Percentiles rank a stretch among this genome's conserved stretches.
These are phyloP conservation scores for Tricholoma sp. DNA, from an alignment of 768 basidiomycete genomes.

Conservation along the genomic window DNA sequence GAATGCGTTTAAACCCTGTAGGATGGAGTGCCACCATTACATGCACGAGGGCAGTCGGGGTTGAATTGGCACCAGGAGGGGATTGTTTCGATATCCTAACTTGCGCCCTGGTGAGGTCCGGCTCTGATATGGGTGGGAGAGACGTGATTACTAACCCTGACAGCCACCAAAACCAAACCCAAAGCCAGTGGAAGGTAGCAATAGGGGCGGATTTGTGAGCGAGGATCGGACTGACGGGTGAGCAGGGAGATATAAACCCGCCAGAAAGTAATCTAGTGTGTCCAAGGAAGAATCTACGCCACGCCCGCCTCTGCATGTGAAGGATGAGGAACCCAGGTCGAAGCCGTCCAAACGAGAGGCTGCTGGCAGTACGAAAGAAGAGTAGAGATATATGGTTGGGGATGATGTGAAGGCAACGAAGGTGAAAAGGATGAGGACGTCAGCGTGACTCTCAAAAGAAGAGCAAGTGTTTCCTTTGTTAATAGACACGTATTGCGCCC, in stretches of 20 bases:
- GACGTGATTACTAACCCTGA: conserved; percentile 38
- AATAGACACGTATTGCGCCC: too few species aligned
- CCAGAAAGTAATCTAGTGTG: conserved; percentile 25
- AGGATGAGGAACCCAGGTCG: conserved; percentile 8
- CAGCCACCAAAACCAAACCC: conserved; percentile 25
- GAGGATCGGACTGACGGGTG: conserved; percentile 15
- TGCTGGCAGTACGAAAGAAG: conserved; percentile 16
- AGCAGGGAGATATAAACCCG: conserved; percentile 30
- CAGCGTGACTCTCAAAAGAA: background rate
- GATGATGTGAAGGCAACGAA: too few species aligned
- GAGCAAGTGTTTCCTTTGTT: too few species aligned
- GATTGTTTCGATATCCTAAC: too few species aligned
- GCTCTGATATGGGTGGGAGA: too few species aligned
- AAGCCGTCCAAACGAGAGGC: conserved; percentile 12
- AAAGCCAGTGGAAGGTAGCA: conserved; percentile 14
- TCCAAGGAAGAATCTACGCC: conserved; percentile 4
- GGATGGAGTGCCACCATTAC: too few species aligned
- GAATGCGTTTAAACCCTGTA: too few species aligned
- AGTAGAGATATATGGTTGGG: conserved; percentile 32
- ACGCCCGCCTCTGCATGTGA: conserved; percentile 11
- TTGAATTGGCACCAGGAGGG: too few species aligned
- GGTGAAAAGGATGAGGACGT: conserved; percentile 15
- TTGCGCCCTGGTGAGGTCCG: too few species aligned
- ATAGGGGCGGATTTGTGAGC: conserved; percentile 16
- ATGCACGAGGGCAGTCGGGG: too few species aligned